A percentile compares a stretch with the other conserved stretches of the same genome.
These are phyloP conservation scores for Aspergillus novoparasiticus DNA, from an alignment of 2,329 filamentous ascomycete genomes.

Conservation along the genomic window DNA sequence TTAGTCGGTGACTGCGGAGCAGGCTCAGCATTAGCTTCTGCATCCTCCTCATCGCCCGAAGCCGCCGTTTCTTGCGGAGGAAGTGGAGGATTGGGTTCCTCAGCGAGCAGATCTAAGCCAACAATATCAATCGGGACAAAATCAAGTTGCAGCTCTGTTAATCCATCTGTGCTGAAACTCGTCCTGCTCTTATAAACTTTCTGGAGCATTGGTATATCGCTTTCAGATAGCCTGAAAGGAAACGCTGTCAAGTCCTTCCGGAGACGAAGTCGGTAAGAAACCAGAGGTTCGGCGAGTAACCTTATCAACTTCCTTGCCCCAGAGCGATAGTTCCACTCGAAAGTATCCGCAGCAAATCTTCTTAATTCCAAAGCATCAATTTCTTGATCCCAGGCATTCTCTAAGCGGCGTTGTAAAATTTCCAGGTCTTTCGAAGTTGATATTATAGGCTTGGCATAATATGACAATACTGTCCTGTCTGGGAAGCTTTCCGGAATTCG, in stretches of 20 bases:
- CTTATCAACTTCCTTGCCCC: slow-evolving; percentile 85
- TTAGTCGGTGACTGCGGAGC: slow-evolving; percentile 27
- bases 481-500: slow-evolving; percentile 81
- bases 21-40: slow-evolving; percentile 27
- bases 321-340: slow-evolving; percentile 79
- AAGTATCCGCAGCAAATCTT: slow-evolving; percentile 73
- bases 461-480: slow-evolving; percentile 73
- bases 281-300: slow-evolving; percentile 73
- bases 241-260: slow-evolving; percentile 40
- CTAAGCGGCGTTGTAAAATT: slow-evolving; percentile 55
- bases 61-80: slow-evolving; percentile 33
- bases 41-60: slow-evolving; percentile 36
- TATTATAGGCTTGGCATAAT: slow-evolving; percentile 85
- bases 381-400: slow-evolving; percentile 58
- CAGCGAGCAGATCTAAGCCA: slow-evolving; percentile 71
- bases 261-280: slow-evolving; percentile 61
- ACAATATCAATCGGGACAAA: slow-evolving; percentile 78
- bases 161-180: slow-evolving; percentile 74
- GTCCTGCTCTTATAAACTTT: slow-evolving; percentile 68
- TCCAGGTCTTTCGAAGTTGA: slow-evolving; percentile 64
- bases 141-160: slow-evolving; percentile 75
- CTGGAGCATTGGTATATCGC: slow-evolving; percentile 60
- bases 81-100: slow-evolving; percentile 65
- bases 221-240: slow-evolving; percentile 41
- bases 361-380: slow-evolving; percentile 70